These are phyloP conservation scores for Eucalyptus fibrosa DNA, from an alignment of 345 rosid genomes.

Conservation along the genomic window DNA sequence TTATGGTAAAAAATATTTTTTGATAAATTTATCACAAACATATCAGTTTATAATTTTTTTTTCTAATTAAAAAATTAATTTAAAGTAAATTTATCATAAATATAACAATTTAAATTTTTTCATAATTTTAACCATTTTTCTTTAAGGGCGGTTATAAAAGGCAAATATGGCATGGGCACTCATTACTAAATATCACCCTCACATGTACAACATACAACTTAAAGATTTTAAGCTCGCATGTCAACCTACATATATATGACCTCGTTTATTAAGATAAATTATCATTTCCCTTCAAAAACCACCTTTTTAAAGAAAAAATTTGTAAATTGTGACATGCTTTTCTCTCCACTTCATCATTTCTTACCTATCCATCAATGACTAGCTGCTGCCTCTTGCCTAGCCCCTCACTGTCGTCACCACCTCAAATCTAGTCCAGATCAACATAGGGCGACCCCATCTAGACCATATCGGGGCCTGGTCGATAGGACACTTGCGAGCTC, in stretches of 20 bases:
- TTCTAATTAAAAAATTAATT: fast-evolving
- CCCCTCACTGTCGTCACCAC: fast-evolving
- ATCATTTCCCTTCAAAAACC: background rate
- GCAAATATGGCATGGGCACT: background rate
- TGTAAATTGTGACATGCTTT: background rate
- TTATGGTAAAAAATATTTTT: fast-evolving
- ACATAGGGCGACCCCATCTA: background rate
- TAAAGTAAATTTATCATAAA: fast-evolving
- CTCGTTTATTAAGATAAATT: background rate
- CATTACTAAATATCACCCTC: background rate
- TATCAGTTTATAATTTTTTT: fast-evolving
- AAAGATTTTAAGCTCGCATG: background rate
- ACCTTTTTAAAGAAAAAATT: background rate
- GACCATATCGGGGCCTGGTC: fast-evolving
- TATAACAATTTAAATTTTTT: fast-evolving
- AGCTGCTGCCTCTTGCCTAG: fast-evolving
- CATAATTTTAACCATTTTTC: background rate
- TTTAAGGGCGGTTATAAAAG: background rate
- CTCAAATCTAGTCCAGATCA: fast-evolving
- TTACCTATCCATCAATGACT: background rate
- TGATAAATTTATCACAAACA: too few species aligned
- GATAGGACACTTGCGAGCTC: fast-evolving
- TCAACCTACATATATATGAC: background rate
- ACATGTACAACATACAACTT: background rate
- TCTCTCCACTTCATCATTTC: background rate